Conservation (phyloP, 306 rosid species). For the Parietaria judaica region DNA sequence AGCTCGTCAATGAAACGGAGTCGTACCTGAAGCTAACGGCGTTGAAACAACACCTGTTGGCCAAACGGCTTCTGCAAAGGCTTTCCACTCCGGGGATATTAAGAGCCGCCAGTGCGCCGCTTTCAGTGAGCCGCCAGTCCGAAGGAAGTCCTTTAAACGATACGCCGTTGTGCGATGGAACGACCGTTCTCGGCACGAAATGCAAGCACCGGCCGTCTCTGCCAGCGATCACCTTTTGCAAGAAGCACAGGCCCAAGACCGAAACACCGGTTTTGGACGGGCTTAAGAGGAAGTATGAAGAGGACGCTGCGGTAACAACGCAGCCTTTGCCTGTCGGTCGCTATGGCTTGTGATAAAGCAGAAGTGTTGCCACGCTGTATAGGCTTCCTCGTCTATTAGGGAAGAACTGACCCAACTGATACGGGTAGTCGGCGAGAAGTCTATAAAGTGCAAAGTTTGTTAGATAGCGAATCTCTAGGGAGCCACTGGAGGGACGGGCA, state of each 20-base stretch:
- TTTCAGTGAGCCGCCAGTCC: slow-evolving; percentile 81
- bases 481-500: slow-evolving; percentile 91
- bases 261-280: slow-evolving; percentile 36
- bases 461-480: slow-evolving; percentile 70
- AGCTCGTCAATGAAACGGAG: slow-evolving; percentile 52
- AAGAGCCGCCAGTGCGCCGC: slow-evolving; percentile 85
- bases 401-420: slow-evolving; percentile 54
- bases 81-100: slow-evolving; percentile 38
- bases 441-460: slow-evolving; percentile 78
- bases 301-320: slow-evolving; percentile 28
- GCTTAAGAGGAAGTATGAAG: slow-evolving; percentile 60
- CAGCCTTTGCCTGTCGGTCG: slow-evolving; percentile 34
- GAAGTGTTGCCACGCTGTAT: slow-evolving; percentile 44
- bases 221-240: slow-evolving; percentile 66
- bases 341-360: slow-evolving; percentile 31
- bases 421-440: slow-evolving; percentile 34
- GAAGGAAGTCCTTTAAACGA: slow-evolving; percentile 50
- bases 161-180: slow-evolving; percentile 89
- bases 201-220: slow-evolving; percentile 95
- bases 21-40: slow-evolving; percentile 47
- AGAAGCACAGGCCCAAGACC: slow-evolving; percentile 73
- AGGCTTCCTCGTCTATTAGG: slow-evolving; percentile 41
- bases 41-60: slow-evolving; percentile 51
- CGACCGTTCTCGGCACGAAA: slow-evolving; percentile 90
- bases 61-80: slow-evolving; percentile 31